A percentile compares a stretch with the other conserved stretches of the same genome.
These are phyloP conservation scores for Penicillium sp. DNA, from an alignment of 2,329 filamentous ascomycete species.

Conservation along the genomic window DNA sequence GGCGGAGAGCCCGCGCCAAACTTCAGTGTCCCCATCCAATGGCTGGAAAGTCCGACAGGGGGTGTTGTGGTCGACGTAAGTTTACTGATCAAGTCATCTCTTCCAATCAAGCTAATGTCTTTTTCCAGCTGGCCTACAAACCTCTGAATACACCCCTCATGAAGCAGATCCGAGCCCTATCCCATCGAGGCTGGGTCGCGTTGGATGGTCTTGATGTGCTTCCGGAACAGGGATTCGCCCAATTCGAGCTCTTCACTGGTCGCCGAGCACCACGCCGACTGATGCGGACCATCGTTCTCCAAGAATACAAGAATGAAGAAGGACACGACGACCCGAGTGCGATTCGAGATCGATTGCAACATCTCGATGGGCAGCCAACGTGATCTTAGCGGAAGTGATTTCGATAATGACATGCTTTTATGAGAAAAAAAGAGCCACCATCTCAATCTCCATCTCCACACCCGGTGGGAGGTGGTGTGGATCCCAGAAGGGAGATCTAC, in stretches of 20 bases:
- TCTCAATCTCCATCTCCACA: neutral
- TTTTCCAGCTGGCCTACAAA: constrained; percentile 43
- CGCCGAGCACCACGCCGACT: constrained; percentile 43
- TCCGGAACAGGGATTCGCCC: constrained; percentile 46
- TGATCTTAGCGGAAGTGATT: constrained; percentile 20
- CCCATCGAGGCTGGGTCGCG: constrained; percentile 44
- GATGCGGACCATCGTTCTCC: constrained; percentile 42
- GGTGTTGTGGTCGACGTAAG: constrained; percentile 47
- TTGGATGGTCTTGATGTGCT: constrained; percentile 46
- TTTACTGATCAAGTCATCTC: neutral
- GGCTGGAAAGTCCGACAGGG: constrained; percentile 45
- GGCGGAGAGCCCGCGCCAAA: constrained; percentile 40
- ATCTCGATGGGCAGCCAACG: constrained; percentile 37
- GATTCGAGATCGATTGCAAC: constrained; percentile 35
- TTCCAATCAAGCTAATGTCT: neutral
- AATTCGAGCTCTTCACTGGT: constrained; percentile 46
- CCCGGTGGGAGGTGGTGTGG: neutral
- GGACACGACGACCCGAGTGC: constrained; percentile 35
- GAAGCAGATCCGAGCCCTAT: constrained; percentile 40
- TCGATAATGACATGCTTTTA: neutral
- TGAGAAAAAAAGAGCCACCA: neutral
- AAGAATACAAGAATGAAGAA: constrained; percentile 41
- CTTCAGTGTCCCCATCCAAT: constrained; percentile 40
- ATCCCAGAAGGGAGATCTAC: constrained; percentile 1
- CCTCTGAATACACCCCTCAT: constrained; percentile 43